Base-by-base conservation (phyloP, 345 rosid species). In the Bruguiera parviflora region DNA sequence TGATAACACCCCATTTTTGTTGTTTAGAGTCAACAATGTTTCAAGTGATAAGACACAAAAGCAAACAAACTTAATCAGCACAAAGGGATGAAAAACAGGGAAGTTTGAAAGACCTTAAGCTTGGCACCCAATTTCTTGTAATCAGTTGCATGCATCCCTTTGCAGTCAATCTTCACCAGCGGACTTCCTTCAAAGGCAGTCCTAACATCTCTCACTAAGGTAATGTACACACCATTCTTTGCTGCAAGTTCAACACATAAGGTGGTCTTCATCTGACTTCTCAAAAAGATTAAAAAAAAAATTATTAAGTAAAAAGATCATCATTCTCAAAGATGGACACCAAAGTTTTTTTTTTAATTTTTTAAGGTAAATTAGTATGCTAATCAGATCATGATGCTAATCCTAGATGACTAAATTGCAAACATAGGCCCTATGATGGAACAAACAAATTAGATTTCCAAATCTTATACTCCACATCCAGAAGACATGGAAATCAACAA, bases 91-190 rank as follows among this genome's bases (percentile, higher is more conserved):
- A 35, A 21, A 64, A 5, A 24, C 63, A 27, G 39, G 31, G 51
- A 43, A 5, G 33, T 60, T 49, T 68, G 18, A 59, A 66, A 37
- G 58, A 90, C 97, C 97, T 85, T 94, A 68, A 94, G 97, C 80
- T 89, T 94, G 68, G 98, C 96, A 70, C 97, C 97, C 69, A 94
- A 73, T 74, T 91, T 94, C 85, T 91, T 94, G 83, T 91, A 89
- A 69, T 94, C 97, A 68, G 88, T 86, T 49, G 92, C 86, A 63
- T 91, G 84, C 91, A 94, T 69, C 39, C 92, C 98, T 68, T 67
- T 69, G 85, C 97, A 91, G 63, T 94, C 83, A 11, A 94, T 71
- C 89, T 86, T 94, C 81, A 82, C 98, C 79, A 94, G 80, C 3
- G 79, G 75, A 82, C 96, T 82, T 80, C 85, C 89, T 84, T 94